Conservation (phyloP, 495 filamentous ascomycete genomes). For the Xanthoparmelia taractica region DNA sequence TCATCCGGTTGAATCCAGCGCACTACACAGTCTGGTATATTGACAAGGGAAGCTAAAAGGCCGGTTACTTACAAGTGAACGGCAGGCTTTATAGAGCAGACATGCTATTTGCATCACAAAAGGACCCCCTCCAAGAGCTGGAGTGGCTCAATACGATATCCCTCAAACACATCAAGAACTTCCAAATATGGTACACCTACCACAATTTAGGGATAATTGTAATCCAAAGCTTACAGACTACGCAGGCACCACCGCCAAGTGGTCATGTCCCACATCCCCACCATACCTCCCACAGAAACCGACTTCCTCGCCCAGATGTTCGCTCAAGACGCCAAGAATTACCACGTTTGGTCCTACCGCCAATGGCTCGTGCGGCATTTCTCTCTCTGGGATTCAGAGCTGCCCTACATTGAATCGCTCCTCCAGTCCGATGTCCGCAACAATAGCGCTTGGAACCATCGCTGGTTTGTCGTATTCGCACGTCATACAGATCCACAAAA, state of each 20-base stretch:
- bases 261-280: slow-evolving; percentile 60
- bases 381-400: slow-evolving; percentile 63
- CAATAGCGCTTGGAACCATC: slow-evolving; percentile 95
- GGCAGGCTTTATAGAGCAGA: slow-evolving; percentile 76
- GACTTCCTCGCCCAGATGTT: slow-evolving; percentile 78
- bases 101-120: slow-evolving; percentile 57
- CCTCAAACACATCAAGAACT: slow-evolving; percentile 84
- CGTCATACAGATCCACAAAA: slow-evolving; percentile 30
- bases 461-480: slow-evolving; percentile 83
- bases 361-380: slow-evolving; percentile 89
- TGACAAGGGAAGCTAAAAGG: background rate
- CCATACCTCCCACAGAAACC: slow-evolving; percentile 52
- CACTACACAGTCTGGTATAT: slow-evolving; percentile 93
- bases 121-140: slow-evolving; percentile 64
- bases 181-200: slow-evolving; percentile 72
- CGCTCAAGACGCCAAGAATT: slow-evolving; percentile 84
- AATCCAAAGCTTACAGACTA: background rate
- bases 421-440: slow-evolving; percentile 77
- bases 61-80: slow-evolving; percentile 12
- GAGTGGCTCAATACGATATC: slow-evolving; percentile 79
- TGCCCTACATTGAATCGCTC: slow-evolving; percentile 59
- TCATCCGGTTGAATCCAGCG: slow-evolving; percentile 87
- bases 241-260: slow-evolving; percentile 81
- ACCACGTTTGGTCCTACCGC: slow-evolving; percentile 95
- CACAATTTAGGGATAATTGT: background rate